Evolutionary conservation across 305 asterid species (phyloP).

Genomic region (Solanum hybrid): DNA sequence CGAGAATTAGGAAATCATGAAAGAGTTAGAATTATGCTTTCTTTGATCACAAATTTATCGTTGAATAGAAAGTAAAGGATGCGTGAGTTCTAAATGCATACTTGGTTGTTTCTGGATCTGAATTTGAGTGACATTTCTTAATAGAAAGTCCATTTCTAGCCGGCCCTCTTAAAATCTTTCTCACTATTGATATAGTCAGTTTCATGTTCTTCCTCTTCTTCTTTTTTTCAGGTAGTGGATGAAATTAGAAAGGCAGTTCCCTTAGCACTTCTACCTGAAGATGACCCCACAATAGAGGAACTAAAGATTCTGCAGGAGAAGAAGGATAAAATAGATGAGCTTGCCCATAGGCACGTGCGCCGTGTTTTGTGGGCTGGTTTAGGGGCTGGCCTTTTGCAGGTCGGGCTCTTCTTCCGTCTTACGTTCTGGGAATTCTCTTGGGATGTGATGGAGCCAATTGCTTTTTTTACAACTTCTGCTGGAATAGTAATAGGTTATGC

Average conservation of each 20-base stretch:
- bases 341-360: constrained; percentile 88
- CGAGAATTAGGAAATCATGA: neutral
- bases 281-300: constrained; percentile 61
- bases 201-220: neutral
- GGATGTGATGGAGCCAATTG: constrained; percentile 98
- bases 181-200: neutral
- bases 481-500: constrained; percentile 82
- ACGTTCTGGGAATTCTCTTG: constrained; percentile 99
- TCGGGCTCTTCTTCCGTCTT: constrained; percentile 89
- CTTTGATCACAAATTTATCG: neutral
- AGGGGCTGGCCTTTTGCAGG: constrained; percentile 51
- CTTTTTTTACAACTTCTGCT: constrained; percentile 71
- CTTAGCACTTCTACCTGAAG: constrained; percentile 58
- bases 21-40: neutral
- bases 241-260: constrained; percentile 86
- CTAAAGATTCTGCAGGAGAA: constrained; percentile 48
- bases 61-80: neutral
- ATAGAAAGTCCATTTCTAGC: neutral
- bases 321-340: constrained; percentile 60
- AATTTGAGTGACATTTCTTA: neutral
- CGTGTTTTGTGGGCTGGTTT: constrained; percentile 78
- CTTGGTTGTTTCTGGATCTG: neutral
- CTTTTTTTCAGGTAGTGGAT: constrained; percentile 70
- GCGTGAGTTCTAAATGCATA: neutral
- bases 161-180: neutral